A percentile compares a stretch with the other conserved stretches of the same genome.
These are phyloP conservation scores for Psilocybe cyanescens DNA, from an alignment of 768 basidiomycete species.

Conservation along the genomic window DNA sequence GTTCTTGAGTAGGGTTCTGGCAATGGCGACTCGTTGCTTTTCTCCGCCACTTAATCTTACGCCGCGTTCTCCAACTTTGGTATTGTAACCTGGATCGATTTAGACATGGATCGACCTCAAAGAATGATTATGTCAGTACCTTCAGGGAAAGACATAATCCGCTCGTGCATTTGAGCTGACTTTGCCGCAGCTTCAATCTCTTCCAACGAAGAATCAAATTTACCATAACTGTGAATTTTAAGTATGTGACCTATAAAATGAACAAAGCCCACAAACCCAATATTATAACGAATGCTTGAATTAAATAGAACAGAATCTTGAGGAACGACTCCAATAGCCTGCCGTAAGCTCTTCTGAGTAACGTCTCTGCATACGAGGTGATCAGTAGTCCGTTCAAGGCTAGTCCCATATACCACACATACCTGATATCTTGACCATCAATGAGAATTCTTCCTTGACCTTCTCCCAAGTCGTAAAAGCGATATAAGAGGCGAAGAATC, in stretches of 20 bases:
- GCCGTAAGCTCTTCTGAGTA: slow-evolving; percentile 78
- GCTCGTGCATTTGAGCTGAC: slow-evolving; percentile 88
- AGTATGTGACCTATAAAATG: not conserved
- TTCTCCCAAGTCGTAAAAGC: slow-evolving; percentile 87
- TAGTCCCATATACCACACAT: not conserved
- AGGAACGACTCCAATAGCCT: slow-evolving; percentile 89
- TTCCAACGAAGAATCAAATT: slow-evolving; percentile 67
- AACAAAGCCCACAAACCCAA: slow-evolving; percentile 48
- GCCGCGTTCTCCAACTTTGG: slow-evolving; percentile 89
- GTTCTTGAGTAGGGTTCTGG: slow-evolving; percentile 84
- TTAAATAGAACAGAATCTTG: slow-evolving; percentile 83
- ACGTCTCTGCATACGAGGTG: slow-evolving; percentile 55
- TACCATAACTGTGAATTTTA: slow-evolving; percentile 64
- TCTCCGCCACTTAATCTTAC: slow-evolving; percentile 86
- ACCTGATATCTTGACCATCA: slow-evolving; percentile 83
- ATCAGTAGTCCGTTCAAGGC: not conserved
- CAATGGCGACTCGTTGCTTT: slow-evolving; percentile 89
- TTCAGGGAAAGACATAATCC: slow-evolving; percentile 83
- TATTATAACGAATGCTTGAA: slow-evolving; percentile 71
- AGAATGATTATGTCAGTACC: slow-evolving; percentile 31
- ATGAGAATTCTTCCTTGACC: slow-evolving; percentile 83
- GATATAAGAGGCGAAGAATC: slow-evolving; percentile 83
- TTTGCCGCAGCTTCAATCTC: slow-evolving; percentile 81
- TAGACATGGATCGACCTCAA: not conserved
- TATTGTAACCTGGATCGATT: slow-evolving; percentile 61